Evolutionary conservation across 768 basidiomycete species (phyloP), one percentile per base, ranked within the genome.

Genomic region (Trametes coccinea): DNA sequence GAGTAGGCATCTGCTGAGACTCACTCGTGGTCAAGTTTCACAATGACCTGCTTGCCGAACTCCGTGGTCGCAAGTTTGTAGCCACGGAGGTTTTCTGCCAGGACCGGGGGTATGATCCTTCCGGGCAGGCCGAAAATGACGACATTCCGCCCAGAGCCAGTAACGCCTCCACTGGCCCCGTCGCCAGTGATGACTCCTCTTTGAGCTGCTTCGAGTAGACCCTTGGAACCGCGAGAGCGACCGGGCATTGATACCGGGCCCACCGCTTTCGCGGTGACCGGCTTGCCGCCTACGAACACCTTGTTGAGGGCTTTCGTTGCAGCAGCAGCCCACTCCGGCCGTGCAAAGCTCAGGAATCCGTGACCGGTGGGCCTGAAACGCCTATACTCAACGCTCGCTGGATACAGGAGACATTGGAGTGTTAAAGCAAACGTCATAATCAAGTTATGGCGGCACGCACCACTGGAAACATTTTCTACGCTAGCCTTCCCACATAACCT

Each of bases 71-170:
- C 77, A 13, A 89, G 64, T 50, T 80, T 73, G 66, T 77, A 85
- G 37, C 67, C 71, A n/a, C 72, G 72, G 44, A 90, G 68, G 57
- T 79, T 70, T 5, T 69, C 65, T 53, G 75, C 74, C 14, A 90
- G 62, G 2, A 67, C 71, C 0, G 71, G 69, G 3, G 70, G 37
- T 1, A 70, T 69, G 0, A 80, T 68, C 65, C 71, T 84, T 3
- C 81, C 82, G 0, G 89, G 87, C 41, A 91, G 68, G 2, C 90
- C 90, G 70, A 76, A 81, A 1, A 90, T 66, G 5, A 84, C 78
- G 27, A 91, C 89, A 53, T 77, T 78, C 62, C 72, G 83, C 9
- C 83, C 84, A 39, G 73, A 72, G 46, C 82, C 78, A 9, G 72
- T 63, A 50, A 85, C 71, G 14, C 82, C 77, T n/a, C 80, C 89